Conservation (phyloP, 345 rosid species). For the Tarenaya hassleriana region DNA sequence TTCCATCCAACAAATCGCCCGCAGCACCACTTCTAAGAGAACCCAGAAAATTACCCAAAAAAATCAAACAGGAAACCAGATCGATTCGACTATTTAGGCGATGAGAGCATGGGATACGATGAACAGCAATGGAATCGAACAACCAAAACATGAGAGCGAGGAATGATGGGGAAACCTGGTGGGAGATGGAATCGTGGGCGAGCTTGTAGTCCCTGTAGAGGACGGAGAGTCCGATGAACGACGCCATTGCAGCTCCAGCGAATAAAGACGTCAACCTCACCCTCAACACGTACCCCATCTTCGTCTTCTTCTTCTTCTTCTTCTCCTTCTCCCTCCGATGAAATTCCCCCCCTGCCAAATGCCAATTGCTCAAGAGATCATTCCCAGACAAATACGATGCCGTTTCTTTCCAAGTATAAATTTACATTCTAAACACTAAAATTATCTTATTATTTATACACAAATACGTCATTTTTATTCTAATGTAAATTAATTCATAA, state of each 20-base stretch:
- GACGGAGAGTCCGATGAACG: conserved; percentile 58
- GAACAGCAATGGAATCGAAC: conserved; percentile 8
- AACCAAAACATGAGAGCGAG: neutral
- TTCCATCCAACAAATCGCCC: neutral
- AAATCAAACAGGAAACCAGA: neutral
- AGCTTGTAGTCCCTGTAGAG: conserved; percentile 80
- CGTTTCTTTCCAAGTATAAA: too few species aligned
- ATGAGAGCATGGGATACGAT: conserved; percentile 1
- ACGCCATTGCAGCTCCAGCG: conserved; percentile 84
- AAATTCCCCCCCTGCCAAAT: conserved; percentile 12
- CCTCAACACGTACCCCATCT: conserved; percentile 80
- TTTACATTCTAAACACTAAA: too few species aligned
- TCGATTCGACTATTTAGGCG: too few species aligned
- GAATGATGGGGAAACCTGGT: conserved; percentile 42
- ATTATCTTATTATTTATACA: too few species aligned
- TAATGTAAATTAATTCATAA: too few species aligned
- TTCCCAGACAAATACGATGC: too few species aligned
- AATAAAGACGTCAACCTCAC: conserved; percentile 94
- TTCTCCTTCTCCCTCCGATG: neutral
- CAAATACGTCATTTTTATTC: too few species aligned
- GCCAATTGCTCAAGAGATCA: neutral
- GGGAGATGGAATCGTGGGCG: conserved; percentile 74
- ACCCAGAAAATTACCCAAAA: too few species aligned
- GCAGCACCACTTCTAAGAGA: neutral
- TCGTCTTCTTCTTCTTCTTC: too few species aligned